Base-by-base conservation (phyloP, 352 stramenopile genomes). In the Phytophthora pseudosyringae region DNA sequence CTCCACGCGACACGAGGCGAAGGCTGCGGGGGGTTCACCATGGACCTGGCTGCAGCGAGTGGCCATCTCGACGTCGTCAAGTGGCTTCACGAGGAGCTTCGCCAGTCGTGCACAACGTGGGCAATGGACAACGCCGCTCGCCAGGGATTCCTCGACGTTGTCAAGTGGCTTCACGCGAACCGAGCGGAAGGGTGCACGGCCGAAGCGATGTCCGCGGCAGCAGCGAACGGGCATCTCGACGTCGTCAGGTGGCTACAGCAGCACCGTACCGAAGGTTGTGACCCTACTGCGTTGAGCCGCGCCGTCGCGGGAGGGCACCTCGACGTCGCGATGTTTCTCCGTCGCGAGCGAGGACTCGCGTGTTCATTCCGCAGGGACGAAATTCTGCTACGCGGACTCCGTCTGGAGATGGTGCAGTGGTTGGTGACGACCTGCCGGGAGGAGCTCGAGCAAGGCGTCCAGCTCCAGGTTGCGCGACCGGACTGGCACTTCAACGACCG, bases 401-500 rank as follows among this genome's bases (percentile, higher is more conserved):
- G 46, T 0, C 49, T 54, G 40, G 62, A 65, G 40, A 39, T 65
- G 55, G 39, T 60, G 32, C 29, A 60, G 35, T 82, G 56, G 55
- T n/a, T 71, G 12, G 16, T 71, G 7, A 21, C 25, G 28, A 46
- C 5, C 3, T 67, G 48, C 28, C 16, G 29, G 5, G 18, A 53
- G 4, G 55, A 71, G 4, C 29, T 67, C 13, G 44, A 62, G 6
- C 32, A 44, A 11, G 29, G 56, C 12, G 43, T 62, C 33, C 43
- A 52, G 29, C 55, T 71, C 32, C 55, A 62, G 44, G 28, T 67
- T 44, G 18, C 49, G 32, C 56, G 43, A 40, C 15, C 28, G 13
- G 56, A 71, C 56, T 67, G 56, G 56, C 28, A 58, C 57, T 71
- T 66, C 12, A 67, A 67, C 41, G 41, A 71, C 10, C 62, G 63